phyloP scores from a whole-genome alignment of 805 yeast species.

The Saccharomycopsis vini region DNA sequence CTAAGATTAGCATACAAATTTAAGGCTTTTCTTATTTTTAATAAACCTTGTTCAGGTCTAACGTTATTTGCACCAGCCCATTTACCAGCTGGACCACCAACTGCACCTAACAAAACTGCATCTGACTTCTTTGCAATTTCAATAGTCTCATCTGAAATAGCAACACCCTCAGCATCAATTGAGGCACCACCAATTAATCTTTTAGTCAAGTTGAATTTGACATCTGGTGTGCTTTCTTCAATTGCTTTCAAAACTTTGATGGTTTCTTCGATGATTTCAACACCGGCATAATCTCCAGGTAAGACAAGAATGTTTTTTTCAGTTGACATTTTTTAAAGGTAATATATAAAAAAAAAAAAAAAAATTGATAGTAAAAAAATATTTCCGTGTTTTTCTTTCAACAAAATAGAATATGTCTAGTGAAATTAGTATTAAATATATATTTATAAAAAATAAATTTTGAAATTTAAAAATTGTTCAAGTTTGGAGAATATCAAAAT shows the following conservation, averaged over 20 bases:
- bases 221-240: constrained; percentile 41
- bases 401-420: no score
- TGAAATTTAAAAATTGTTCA: no score
- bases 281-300: constrained; percentile 97
- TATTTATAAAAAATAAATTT: no score
- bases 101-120: constrained; percentile 96
- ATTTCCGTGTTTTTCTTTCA: no score
- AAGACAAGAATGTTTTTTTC: constrained; percentile 70
- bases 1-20: constrained; percentile 92
- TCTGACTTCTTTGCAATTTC: constrained; percentile 79
- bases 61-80: constrained; percentile 65
- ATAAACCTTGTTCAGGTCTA: constrained; percentile 95
- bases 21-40: constrained; percentile 89
- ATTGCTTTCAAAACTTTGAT: constrained; percentile 83
- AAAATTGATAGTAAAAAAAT: no score
- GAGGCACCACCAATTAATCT: constrained; percentile 98
- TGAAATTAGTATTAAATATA: no score
- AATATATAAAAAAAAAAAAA: background rate
- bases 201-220: constrained; percentile 66
- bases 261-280: constrained; percentile 84
- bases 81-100: constrained; percentile 86
- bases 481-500: no score
- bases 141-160: constrained; percentile 78
- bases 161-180: constrained; percentile 91
- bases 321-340: background rate